Evolutionary conservation across 2,329 filamentous ascomycete genomes (phyloP), one percentile per base, ranked within the genome.

Genomic region (Laburnicola sp.): DNA sequence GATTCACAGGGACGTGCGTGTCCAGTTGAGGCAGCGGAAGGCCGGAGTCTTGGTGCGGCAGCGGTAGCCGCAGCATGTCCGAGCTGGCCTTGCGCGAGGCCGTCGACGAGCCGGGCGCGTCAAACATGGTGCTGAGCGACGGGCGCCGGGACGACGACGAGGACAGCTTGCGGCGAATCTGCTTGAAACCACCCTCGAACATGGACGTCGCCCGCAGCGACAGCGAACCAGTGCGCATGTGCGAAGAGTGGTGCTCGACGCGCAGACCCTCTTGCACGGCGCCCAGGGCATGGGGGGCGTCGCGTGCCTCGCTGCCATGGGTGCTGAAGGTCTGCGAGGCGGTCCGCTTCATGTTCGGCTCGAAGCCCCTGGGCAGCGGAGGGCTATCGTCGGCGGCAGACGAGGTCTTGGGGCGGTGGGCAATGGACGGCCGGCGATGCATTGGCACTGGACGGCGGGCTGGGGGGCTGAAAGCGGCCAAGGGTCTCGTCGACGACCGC

Each of bases 321-420:
- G 60, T 58, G 53, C 55, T 62, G 59, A 72, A 72, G 27, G 69
- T 72, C 63, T 74, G 70, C 50, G 67, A 71, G 41, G 70, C 70
- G 52, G 68, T 71, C 26, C 66, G 59, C 56, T 73, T 72, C 69
- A 72, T 70, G 50, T 58, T 69, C 59, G 53, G 59, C 40, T 44
- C 40, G 52, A 53, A 47, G 32, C 45, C 30, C 22, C 30, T 11
- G 37, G 37, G 60, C 52, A 42, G 61, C 46, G 44, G 63, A 51
- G 36, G 59, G 51, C 48, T 72, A 58, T 73, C 64, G 69, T 74
- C 69, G 58, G 73, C 72, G 62, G 77, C 72, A 60, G 80, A 77
- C 42, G 69, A 71, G 21, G 71, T 72, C 59, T 72, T 73, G 39
- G 71, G 71, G 36, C 71, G 68, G 58, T 70, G 70, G 47, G 69